A percentile compares a stretch with the other conserved stretches of the same genome.
These are phyloP conservation scores for Leccinum fibrillosum DNA, from an alignment of 768 basidiomycete genomes.

Conservation along the genomic window DNA sequence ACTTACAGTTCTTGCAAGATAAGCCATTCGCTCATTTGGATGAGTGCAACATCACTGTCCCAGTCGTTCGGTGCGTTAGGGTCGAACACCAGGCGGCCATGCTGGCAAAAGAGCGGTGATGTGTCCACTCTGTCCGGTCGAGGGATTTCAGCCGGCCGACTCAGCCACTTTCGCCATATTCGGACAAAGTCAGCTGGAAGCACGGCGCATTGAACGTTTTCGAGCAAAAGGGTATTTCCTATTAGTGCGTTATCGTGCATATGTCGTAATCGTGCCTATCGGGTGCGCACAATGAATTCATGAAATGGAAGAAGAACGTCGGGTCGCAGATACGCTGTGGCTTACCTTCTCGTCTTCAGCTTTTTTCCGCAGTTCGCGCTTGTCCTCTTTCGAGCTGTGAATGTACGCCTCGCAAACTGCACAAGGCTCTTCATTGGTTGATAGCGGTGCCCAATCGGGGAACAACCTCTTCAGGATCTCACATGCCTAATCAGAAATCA, in stretches of 20 bases:
- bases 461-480: conserved; percentile 54
- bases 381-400: conserved; percentile 58
- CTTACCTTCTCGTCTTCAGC: conserved; percentile 79
- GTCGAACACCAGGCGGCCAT: conserved; percentile 61
- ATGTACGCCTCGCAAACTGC: conserved; percentile 57
- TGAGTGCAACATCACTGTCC: conserved; percentile 52
- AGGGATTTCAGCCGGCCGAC: conserved; percentile 47
- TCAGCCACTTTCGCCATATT: conserved; percentile 69
- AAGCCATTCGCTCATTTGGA: conserved; percentile 66
- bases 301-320: conserved; percentile 18
- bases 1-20: conserved; percentile 56
- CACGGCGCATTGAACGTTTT: conserved; percentile 53
- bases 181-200: conserved; percentile 61
- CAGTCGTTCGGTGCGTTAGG: conserved; percentile 59
- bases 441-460: conserved; percentile 60
- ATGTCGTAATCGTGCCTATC: conserved; percentile 59
- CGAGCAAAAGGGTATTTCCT: conserved; percentile 42
- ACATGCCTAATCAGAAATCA: conserved; percentile 46
- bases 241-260: conserved; percentile 56
- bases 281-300: conserved; percentile 12
- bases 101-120: conserved; percentile 61
- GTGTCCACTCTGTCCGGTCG: conserved; percentile 68
- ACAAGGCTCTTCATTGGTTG: conserved; percentile 52
- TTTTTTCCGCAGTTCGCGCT: conserved; percentile 55
- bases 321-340: conserved; percentile 3